Evolutionary conservation across 164 flowering plant species (phyloP).

Genomic region (Nelumbo lutea): DNA sequence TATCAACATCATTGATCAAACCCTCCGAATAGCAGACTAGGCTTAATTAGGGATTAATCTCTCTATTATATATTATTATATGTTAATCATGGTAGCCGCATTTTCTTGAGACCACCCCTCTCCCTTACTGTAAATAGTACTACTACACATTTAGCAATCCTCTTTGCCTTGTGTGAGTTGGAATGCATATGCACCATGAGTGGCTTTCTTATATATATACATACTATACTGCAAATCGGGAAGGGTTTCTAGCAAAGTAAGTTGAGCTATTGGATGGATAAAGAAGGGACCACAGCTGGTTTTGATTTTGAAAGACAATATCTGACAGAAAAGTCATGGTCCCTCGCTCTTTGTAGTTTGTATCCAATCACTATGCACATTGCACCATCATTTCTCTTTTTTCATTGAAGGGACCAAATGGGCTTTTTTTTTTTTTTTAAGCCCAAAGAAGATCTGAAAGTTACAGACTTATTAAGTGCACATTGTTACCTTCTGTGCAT

Average conservation of each 20-base stretch:
- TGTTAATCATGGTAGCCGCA: slow-evolving; percentile 32
- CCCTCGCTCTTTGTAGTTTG: slow-evolving; percentile 7
- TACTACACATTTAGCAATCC: slow-evolving; percentile 2
- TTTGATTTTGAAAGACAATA: slow-evolving; percentile 3
- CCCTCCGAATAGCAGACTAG: too few relatives aligned
- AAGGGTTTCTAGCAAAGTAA: not conserved
- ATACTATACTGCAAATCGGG: not conserved
- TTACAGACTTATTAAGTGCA: too few relatives aligned
- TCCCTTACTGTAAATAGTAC: slow-evolving; percentile 10
- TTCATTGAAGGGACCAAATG: not conserved
- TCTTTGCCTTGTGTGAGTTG: not conserved
- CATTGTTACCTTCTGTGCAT: too few relatives aligned
- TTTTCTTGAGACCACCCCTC: slow-evolving; percentile 45
- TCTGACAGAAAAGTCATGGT: slow-evolving; percentile 16
- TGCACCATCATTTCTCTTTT: slow-evolving; percentile 6
- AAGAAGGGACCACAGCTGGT: slow-evolving; percentile 19
- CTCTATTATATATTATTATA: not conserved
- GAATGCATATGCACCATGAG: slow-evolving; percentile 8
- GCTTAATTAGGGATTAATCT: too few relatives aligned
- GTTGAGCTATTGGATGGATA: slow-evolving; percentile 4
- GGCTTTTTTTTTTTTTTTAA: not conserved
- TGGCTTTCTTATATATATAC: not conserved
- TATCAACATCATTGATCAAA: too few relatives aligned
- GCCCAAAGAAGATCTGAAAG: not conserved
- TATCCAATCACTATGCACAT: not conserved